phyloP scores from a whole-genome alignment of 2,329 filamentous ascomycete genomes.

The Cryoendolithus antarcticus region DNA sequence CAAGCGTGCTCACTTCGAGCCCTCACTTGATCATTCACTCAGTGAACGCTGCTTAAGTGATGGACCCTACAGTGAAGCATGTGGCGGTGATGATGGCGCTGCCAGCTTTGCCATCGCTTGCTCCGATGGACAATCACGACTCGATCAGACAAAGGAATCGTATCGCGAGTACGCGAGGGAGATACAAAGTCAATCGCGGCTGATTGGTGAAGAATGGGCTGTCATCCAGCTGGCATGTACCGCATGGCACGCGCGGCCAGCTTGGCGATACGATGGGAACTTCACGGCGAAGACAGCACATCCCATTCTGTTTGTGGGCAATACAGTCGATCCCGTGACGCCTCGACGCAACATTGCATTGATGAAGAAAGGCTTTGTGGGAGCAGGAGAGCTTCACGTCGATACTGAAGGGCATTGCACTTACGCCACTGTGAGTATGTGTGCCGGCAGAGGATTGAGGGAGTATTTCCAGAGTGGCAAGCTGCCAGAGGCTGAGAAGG shows the following conservation, averaged over 20 bases:
- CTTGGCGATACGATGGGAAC: slow-evolving; percentile 11
- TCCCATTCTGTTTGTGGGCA: slow-evolving; percentile 46
- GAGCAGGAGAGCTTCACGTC: slow-evolving; percentile 32
- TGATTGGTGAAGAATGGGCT: slow-evolving; percentile 26
- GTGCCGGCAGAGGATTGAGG: slow-evolving; percentile 24
- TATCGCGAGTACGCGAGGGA: slow-evolving; percentile 10
- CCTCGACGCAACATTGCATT: slow-evolving; percentile 37
- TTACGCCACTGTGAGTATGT: slow-evolving; percentile 24
- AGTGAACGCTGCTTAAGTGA: slow-evolving; percentile 16
- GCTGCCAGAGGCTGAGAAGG: slow-evolving; percentile 19
- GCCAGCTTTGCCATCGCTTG: slow-evolving; percentile 22
- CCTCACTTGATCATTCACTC: slow-evolving; percentile 9
- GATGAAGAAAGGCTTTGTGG: slow-evolving; percentile 31
- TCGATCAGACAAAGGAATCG: slow-evolving; percentile 11
- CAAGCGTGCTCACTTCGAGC: slow-evolving; percentile 30
- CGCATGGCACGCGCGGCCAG: slow-evolving; percentile 11
- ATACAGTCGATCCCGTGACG: slow-evolving; percentile 48
- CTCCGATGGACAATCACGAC: slow-evolving; percentile 24
- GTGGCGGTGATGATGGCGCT: slow-evolving; percentile 5
- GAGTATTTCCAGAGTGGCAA: slow-evolving; percentile 31
- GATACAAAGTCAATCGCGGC: slow-evolving; percentile 19
- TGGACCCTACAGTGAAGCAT: slow-evolving; percentile 15
- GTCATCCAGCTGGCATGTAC: slow-evolving; percentile 24
- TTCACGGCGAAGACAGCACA: slow-evolving; percentile 32
- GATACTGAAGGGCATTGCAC: slow-evolving; percentile 25